Base-by-base conservation (phyloP, 2,329 filamentous ascomycete species). In the Trichoderma koningii region DNA sequence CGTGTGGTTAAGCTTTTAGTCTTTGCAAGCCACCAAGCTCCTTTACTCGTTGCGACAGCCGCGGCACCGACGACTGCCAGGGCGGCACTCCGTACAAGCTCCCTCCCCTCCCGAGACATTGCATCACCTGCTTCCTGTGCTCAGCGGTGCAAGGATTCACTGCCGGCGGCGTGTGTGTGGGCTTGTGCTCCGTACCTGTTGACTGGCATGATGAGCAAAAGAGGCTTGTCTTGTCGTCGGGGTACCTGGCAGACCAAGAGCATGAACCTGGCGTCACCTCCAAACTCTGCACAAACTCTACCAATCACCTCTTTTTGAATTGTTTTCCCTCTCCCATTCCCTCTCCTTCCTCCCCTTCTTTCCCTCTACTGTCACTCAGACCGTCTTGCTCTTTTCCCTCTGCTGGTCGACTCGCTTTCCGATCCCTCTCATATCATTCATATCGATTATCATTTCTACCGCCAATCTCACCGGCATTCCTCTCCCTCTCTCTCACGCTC, bases 51-150 rank as follows among this genome's bases (percentile, higher is more conserved):
- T 28, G 57, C 34, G 21, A 23, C 45, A 28, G 47, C 21, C 53
- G 48, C 28, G 34, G 42, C 48, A 21, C 38, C 57, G 23, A 51
- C 38, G 38, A 21, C 38, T 38, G 34, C 34, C 34, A 44, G 19
- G 19, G 38, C n/a, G n/a, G 34, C 28, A 52, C 50, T 30, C 34
- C 5, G 48, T 55, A n/a, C 56, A 14, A 60, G 45, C 45, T 60
- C 34, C 59, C 50, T 63, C 59, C 38, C 50, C 50, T 63, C 41
- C 50, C 59, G 47, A 63, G 59, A 63, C 59, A 63, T 38, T 52
- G 50, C 50, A 63, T 55, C 50, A 63, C 26, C 50, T 63, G 59
- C 34, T 38, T 14, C 12, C 12, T 38, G 59, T 55, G 23, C 50
- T 63, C 52, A 34, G 41, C 30, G 23, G 59, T 55, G 53, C 59